Conservation (phyloP, 805 yeast species). For the Kuraishia cidri region DNA sequence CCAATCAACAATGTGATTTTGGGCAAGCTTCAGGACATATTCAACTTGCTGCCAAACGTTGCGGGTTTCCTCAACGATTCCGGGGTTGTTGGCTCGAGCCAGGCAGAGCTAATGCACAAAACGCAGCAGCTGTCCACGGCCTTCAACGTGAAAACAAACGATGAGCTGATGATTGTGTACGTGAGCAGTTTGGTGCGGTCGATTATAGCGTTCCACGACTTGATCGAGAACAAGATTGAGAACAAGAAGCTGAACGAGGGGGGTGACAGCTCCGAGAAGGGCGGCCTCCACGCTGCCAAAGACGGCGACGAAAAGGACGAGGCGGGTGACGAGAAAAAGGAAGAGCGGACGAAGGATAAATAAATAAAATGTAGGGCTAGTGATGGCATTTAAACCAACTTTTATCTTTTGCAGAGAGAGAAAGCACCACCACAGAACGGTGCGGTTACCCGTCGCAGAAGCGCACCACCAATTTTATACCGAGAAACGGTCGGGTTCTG, state of each 20-base stretch:
- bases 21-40: constrained; percentile 90
- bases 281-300: too few species aligned
- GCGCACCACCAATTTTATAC: too few species aligned
- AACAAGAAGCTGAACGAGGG: constrained; percentile 37
- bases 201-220: constrained; percentile 91
- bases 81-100: constrained; percentile 9
- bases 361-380: background rate
- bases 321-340: background rate
- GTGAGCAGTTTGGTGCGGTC: constrained; percentile 86
- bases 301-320: constrained; percentile 6
- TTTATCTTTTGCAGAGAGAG: too few species aligned
- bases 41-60: constrained; percentile 80
- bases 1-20: constrained; percentile 87
- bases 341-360: background rate
- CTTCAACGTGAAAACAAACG: constrained; percentile 88
- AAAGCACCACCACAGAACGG: too few species aligned
- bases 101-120: constrained; percentile 9
- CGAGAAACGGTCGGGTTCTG: too few species aligned
- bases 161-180: constrained; percentile 90
- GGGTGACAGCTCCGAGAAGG: constrained; percentile 5
- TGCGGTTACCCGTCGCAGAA: too few species aligned
- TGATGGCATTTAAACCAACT: background rate
- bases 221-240: constrained; percentile 91
- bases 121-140: constrained; percentile 50
- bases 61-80: constrained; percentile 31